A percentile compares a stretch with the other conserved stretches of the same genome.
phyloP scores from a whole-genome alignment of 1,139 yeast genomes.

The Pichia sp. region DNA sequence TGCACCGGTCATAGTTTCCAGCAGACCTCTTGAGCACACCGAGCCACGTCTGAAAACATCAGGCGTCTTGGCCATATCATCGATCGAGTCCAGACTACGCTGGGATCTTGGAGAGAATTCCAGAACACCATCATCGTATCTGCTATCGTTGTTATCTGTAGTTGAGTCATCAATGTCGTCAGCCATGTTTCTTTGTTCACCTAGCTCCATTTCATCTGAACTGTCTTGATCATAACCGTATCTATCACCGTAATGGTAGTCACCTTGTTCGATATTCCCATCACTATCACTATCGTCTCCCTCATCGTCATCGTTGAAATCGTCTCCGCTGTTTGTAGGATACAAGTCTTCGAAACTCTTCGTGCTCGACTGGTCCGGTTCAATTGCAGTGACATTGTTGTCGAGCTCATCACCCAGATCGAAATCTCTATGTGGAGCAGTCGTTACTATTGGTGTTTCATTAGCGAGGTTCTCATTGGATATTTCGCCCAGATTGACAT shows the following conservation, averaged over 20 bases:
- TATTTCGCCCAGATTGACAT: not conserved
- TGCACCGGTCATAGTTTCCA: not conserved
- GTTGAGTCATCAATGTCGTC: constrained; percentile 1
- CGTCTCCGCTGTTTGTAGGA: constrained; percentile 15
- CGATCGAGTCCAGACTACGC: constrained; percentile 1
- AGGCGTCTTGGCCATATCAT: constrained; percentile 4
- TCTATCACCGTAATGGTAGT: constrained; percentile 1
- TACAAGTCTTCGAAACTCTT: constrained; percentile 17
- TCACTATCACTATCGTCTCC: constrained; percentile 3
- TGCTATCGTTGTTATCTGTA: not conserved
- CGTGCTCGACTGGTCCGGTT: not conserved
- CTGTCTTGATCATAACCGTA: not conserved
- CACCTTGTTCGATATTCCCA: not conserved
- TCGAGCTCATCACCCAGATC: constrained; percentile 20
- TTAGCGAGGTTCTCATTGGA: too few relatives aligned
- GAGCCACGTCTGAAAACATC: constrained; percentile 12
- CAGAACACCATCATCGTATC: constrained; percentile 5
- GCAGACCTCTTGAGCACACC: constrained; percentile 4
- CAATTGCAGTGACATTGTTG: constrained; percentile 5
- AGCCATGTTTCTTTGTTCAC: constrained; percentile 1
- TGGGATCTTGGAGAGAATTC: constrained; percentile 17
- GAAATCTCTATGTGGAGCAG: constrained; percentile 9
- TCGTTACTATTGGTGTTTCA: not conserved
- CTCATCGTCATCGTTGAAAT: constrained; percentile 3
- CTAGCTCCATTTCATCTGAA: not conserved